Percentiles rank a stretch among this genome's conserved stretches.
Evolutionary conservation across 176 grass and related monocot genomes (phyloP).

Genomic region (Thalia dealbata): DNA sequence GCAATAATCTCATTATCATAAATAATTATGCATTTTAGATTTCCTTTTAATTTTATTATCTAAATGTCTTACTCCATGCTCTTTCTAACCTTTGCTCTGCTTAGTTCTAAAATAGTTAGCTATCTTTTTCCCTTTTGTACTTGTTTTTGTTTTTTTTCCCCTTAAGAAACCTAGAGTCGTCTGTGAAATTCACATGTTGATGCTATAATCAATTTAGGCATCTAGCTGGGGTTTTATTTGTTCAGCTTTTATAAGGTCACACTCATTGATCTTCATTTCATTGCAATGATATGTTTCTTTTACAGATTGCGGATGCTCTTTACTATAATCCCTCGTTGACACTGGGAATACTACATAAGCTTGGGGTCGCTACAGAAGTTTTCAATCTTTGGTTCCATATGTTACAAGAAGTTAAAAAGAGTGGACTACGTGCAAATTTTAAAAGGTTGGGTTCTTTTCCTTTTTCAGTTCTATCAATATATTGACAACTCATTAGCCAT

Average conservation of each 20-base stretch:
- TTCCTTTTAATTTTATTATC: background rate
- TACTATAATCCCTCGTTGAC: conserved; percentile 74
- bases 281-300: background rate
- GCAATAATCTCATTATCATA: background rate
- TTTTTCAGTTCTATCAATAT: background rate
- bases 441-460: conserved; percentile 40
- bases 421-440: conserved; percentile 55
- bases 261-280: background rate
- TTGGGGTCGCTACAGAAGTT: conserved; percentile 54
- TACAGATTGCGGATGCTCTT: conserved; percentile 73
- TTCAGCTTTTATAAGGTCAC: background rate
- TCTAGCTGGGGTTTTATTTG: background rate
- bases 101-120: background rate
- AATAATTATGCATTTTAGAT: background rate
- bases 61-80: background rate
- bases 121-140: background rate
- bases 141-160: background rate
- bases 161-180: no score
- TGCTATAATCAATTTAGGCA: background rate
- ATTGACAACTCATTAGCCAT: conserved; percentile 1
- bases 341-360: conserved; percentile 56
- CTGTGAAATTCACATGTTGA: background rate
- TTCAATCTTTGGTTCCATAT: conserved; percentile 82
- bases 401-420: conserved; percentile 73
- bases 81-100: background rate